Conservation (phyloP, 805 yeast genomes). For the baker's yeast (Saccharomyces cerevisiae) region DNA sequence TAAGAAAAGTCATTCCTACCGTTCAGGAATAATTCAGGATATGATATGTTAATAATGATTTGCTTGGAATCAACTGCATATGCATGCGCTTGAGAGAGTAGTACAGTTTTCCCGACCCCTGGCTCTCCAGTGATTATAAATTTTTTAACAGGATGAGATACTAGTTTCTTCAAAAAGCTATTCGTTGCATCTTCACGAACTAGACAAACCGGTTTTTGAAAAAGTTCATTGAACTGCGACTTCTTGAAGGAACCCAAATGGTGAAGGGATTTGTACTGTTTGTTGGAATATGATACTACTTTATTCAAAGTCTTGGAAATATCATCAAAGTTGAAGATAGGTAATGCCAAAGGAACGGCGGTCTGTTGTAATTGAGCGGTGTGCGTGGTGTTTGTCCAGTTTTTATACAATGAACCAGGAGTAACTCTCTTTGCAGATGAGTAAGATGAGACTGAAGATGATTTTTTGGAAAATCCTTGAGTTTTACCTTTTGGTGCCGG, state of each 20-base stretch:
- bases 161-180: slow-evolving; percentile 34
- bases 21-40: slow-evolving; percentile 52
- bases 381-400: slow-evolving; percentile 28
- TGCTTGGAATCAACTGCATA: slow-evolving; percentile 40
- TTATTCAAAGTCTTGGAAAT: slow-evolving; percentile 15
- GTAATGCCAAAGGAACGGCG: slow-evolving; percentile 21
- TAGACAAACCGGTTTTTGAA: slow-evolving; percentile 50
- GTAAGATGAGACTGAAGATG: slow-evolving; percentile 3
- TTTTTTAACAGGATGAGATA: slow-evolving; percentile 39
- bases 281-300: slow-evolving; percentile 36
- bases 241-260: slow-evolving; percentile 59
- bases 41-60: slow-evolving; percentile 55
- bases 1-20: slow-evolving; percentile 65
- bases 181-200: slow-evolving; percentile 43
- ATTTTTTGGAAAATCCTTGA: slow-evolving; percentile 26
- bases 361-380: slow-evolving; percentile 25
- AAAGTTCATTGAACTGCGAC: slow-evolving; percentile 61
- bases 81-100: slow-evolving; percentile 48
- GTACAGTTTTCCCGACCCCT: slow-evolving; percentile 75
- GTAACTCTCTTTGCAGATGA: slow-evolving; percentile 22
- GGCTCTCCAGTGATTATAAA: slow-evolving; percentile 54
- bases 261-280: slow-evolving; percentile 37
- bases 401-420: slow-evolving; percentile 27
- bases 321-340: slow-evolving; percentile 13
- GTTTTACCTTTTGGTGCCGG: slow-evolving; percentile 22